Percentiles rank a stretch among this genome's conserved stretches.
Evolutionary conservation across 768 basidiomycete species (phyloP).

Genomic region (Megacollybia marginata): DNA sequence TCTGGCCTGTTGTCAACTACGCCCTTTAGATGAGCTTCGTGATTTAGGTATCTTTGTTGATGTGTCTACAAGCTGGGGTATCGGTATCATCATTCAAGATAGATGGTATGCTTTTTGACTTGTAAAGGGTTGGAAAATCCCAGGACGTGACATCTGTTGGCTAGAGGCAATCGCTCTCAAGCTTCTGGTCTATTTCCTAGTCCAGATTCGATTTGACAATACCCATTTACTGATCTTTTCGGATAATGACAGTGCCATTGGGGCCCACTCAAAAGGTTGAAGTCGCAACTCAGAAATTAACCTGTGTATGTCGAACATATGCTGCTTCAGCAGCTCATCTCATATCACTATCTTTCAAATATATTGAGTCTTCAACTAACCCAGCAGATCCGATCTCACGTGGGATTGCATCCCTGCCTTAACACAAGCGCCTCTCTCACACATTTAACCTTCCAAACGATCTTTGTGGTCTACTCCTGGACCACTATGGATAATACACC

Average conservation of each 20-base stretch:
- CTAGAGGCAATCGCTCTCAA: slow-evolving; percentile 4
- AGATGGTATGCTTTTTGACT: slow-evolving; percentile 3
- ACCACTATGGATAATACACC: slow-evolving; percentile 1
- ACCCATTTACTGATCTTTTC: slow-evolving; percentile 2
- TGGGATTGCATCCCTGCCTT: slow-evolving; percentile 1
- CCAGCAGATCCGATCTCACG: slow-evolving; percentile 14
- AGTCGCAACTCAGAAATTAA: slow-evolving; percentile 6
- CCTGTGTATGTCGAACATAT: slow-evolving; percentile 7
- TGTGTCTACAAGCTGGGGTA: slow-evolving; percentile 2
- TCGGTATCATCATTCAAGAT: background rate
- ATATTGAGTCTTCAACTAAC: slow-evolving; percentile 10
- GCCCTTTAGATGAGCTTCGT: background rate
- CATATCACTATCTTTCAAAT: slow-evolving; percentile 5
- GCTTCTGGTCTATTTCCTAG: slow-evolving; percentile 9
- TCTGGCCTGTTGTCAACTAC: background rate
- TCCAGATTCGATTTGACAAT: background rate
- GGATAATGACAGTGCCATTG: background rate
- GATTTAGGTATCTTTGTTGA: slow-evolving; percentile 7
- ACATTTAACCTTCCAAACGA: slow-evolving; percentile 3
- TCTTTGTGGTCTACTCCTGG: background rate
- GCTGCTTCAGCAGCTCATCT: background rate
- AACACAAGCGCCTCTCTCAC: background rate
- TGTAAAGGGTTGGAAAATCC: slow-evolving; percentile 5
- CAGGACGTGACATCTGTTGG: slow-evolving; percentile 7
- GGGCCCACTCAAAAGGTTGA: slow-evolving; percentile 2